Evolutionary conservation across 2,329 filamentous ascomycete genomes (phyloP), one percentile per base, ranked within the genome.

Genomic region (Fusarium sp.): DNA sequence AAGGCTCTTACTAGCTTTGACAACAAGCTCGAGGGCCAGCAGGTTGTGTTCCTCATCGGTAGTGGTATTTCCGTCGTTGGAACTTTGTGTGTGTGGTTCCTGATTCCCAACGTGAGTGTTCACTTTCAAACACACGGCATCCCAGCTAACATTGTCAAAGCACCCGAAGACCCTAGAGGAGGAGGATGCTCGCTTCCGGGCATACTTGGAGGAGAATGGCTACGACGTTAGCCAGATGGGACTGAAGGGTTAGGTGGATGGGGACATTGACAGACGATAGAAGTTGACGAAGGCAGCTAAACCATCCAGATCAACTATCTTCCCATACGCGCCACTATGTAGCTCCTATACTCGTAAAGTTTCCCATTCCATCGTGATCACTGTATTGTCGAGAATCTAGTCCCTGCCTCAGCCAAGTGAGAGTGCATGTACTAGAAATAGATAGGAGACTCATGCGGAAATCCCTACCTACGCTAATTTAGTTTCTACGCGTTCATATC

Each of bases 81-180:
- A 62, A 38, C 33, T 53, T 33, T 62, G 16, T 62, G 59, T 6
- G 59, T 62, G 44, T 62, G 59, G 59, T 62, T 62, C n/a, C 20
- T 62, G 31, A 62, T 62, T 6, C 59, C 59, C 31, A 51, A 62
- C 11, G 59, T 62, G 44, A 53, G 59, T 53, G 5, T 36, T 38
- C 35, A 29, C 22, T 36, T 10, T 31, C 20, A n/a, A 40, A 5
- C 6, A n/a, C 12, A 55, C 2, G 17, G 2, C 5, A 12, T 14
- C 46, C 35, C 7, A 5, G 35, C 55, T 57, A 29, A 57, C 20
- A n/a, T 27, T 29, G 5, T 20, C 35, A 27, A 27, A 57, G 55
- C 55, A 57, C 7, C 55, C 55, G 2, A 57, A 57, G 16, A 40
- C 55, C 9, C 35, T 57, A 5, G 55, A 57, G 22, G 55, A 57